Evolutionary conservation across 2,329 filamentous ascomycete genomes (phyloP).

Genomic region (Trichoderma sp.): DNA sequence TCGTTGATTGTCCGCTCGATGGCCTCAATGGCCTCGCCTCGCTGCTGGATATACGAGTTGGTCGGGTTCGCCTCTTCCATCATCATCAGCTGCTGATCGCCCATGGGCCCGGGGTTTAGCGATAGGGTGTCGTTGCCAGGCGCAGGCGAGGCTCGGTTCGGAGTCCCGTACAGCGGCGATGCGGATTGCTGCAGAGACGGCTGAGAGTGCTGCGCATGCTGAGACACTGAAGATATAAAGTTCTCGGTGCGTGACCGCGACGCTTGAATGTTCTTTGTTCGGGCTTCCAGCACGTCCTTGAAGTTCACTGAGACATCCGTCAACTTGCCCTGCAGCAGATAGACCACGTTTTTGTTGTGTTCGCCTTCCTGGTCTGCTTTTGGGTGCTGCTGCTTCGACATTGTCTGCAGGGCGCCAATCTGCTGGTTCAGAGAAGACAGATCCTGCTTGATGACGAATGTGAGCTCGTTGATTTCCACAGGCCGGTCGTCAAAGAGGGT

Average conservation of each 20-base stretch:
- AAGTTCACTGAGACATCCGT: slow-evolving; percentile 94
- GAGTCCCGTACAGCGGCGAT: slow-evolving; percentile 84
- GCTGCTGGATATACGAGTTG: slow-evolving; percentile 89
- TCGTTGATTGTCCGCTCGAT: slow-evolving; percentile 96
- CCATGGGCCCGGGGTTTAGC: slow-evolving; percentile 67
- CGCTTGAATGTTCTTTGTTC: slow-evolving; percentile 97
- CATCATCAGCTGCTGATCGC: slow-evolving; percentile 84
- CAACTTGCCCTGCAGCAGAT: slow-evolving; percentile 86
- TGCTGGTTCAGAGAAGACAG: slow-evolving; percentile 82
- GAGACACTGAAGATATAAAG: slow-evolving; percentile 88
- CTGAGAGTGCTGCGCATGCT: slow-evolving; percentile 73
- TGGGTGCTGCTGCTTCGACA: slow-evolving; percentile 78
- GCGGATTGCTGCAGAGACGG: slow-evolving; percentile 72
- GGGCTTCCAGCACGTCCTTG: slow-evolving; percentile 94
- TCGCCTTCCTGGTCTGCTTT: slow-evolving; percentile 81
- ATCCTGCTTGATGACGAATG: slow-evolving; percentile 97
- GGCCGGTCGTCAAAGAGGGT: slow-evolving; percentile 96
- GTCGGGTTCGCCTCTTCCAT: slow-evolving; percentile 88
- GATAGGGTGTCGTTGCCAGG: slow-evolving; percentile 77
- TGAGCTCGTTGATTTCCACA: slow-evolving; percentile 95
- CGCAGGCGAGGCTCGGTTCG: slow-evolving; percentile 66
- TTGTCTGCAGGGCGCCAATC: slow-evolving; percentile 78
- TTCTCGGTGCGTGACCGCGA: slow-evolving; percentile 91
- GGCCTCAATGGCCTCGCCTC: slow-evolving; percentile 93
- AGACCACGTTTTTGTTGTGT: slow-evolving; percentile 96